Conservation (phyloP, 495 filamentous ascomycete genomes). For the Chlorociboria aeruginascens region DNA sequence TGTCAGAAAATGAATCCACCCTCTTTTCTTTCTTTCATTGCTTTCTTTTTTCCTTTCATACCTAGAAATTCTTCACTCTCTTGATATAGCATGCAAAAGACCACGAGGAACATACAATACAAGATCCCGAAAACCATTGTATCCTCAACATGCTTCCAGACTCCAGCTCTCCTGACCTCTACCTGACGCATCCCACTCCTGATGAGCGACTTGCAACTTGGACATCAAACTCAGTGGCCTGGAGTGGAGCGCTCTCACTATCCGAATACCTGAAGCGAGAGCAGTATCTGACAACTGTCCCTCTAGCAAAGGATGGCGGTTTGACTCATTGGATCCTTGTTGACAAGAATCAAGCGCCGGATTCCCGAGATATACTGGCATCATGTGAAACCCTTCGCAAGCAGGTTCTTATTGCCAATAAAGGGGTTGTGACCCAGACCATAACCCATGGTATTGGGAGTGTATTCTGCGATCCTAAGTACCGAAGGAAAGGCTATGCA, state of each 20-base stretch:
- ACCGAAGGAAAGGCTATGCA: slow-evolving; percentile 68
- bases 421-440: slow-evolving; percentile 43
- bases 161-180: slow-evolving; percentile 45
- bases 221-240: slow-evolving; percentile 55
- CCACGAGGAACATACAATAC: too few species aligned
- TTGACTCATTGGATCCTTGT: slow-evolving; percentile 80
- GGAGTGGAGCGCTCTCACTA: slow-evolving; percentile 55
- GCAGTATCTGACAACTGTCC: slow-evolving; percentile 50
- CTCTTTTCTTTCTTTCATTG: too few species aligned
- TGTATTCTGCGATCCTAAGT: slow-evolving; percentile 68
- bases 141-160: slow-evolving; percentile 33
- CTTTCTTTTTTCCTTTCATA: too few species aligned
- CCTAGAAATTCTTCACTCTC: too few species aligned
- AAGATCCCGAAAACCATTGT: too few species aligned
- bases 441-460: slow-evolving; percentile 73
- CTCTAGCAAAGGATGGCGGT: slow-evolving; percentile 57
- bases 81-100: too few species aligned
- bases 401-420: slow-evolving; percentile 23
- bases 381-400: slow-evolving; percentile 81
- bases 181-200: slow-evolving; percentile 55
- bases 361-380: slow-evolving; percentile 51
- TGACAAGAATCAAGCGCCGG: slow-evolving; percentile 32
- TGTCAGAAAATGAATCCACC: too few species aligned
- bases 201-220: slow-evolving; percentile 51
- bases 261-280: slow-evolving; percentile 72